Base-by-base conservation (phyloP, 495 filamentous ascomycete species). In the Echria macrotheca region DNA sequence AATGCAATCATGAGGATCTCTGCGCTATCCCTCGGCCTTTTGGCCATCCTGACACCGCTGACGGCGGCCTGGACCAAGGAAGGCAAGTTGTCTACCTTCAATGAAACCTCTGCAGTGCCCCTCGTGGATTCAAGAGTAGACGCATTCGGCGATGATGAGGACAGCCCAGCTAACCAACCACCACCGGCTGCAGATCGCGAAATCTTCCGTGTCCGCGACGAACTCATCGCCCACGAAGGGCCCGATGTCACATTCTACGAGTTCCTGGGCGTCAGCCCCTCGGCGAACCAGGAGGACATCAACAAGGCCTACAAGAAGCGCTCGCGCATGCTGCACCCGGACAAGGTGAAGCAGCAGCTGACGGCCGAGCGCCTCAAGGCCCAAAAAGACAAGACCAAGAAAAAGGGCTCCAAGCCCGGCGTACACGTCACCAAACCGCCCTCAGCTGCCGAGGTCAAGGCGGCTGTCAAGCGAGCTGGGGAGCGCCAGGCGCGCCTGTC, bases 141-240 rank as follows among this genome's bases (percentile, higher is more conserved):
- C n/a, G n/a, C n/a, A n/a, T n/a, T n/a, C 29, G 28, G 26, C n/a
- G n/a, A n/a, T 2, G 40, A 21, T 43, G 23, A 4, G 12, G 31
- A 35, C 31, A 15, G 31, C 35, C n/a, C 8, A 14, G 24, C 28
- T 44, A n/a, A 26, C 1, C 41, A 31, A 7, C 24, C 6, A n/a
- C 14, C 23, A 15, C 8, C 8, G 22, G 29, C 1, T 18, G 17
- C 59, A 96, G 93, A 99, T 67, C 85, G 91, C 61, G 93, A 99
- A 72, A 97, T 99, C 70, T 99, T 99, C 71, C 83, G 87, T 47
- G 76, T 97, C 48, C 83, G 81, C 53, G 89, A 95, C 71, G 94
- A 97, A 60, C 70, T 99, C 31, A 71, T 79, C 38, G 69, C 81
- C 11, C 60, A 78, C 54, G 91, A 97, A 69, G 94, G 91, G 22